Percentiles rank a stretch among this genome's conserved stretches.
These are phyloP conservation scores for Saitozyma sp. DNA, from an alignment of 768 basidiomycete species.

Conservation along the genomic window DNA sequence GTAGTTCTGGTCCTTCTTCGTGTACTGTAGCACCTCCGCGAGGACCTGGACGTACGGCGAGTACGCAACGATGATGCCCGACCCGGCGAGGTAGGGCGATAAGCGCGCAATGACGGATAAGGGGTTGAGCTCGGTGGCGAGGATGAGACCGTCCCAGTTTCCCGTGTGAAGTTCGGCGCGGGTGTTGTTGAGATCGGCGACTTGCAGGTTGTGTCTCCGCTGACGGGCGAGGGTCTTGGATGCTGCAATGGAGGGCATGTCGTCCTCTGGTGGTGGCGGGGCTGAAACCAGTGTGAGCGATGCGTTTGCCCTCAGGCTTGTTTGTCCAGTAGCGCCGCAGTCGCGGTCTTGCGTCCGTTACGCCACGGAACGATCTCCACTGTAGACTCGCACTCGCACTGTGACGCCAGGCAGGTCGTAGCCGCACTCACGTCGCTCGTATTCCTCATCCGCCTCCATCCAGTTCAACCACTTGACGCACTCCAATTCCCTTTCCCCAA, in stretches of 20 bases:
- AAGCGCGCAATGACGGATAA: conserved; percentile 74
- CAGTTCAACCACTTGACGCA: conserved; percentile 67
- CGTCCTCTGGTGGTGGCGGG: conserved; percentile 36
- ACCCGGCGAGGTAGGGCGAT: conserved; percentile 76
- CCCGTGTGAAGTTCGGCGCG: conserved; percentile 81
- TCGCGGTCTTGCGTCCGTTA: no score
- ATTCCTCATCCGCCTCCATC: conserved; percentile 79
- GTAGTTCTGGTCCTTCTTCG: conserved; percentile 68
- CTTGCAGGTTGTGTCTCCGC: conserved; percentile 71
- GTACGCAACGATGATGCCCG: conserved; percentile 81
- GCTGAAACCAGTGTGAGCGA: conserved; percentile 11
- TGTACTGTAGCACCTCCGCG: conserved; percentile 69
- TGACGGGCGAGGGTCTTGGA: conserved; percentile 28
- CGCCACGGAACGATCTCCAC: no score
- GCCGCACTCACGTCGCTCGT: conserved; percentile 56
- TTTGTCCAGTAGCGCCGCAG: background rate
- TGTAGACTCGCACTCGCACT: no score
- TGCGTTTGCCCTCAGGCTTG: background rate
- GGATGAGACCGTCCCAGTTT: conserved; percentile 86
- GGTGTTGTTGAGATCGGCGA: conserved; percentile 62
- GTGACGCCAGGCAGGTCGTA: no score
- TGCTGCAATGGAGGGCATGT: conserved; percentile 21
- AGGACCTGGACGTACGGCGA: conserved; percentile 80
- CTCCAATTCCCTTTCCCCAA: conserved; percentile 62
- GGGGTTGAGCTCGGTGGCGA: conserved; percentile 83